phyloP scores from a whole-genome alignment of 805 yeast species.

The Ogataea glucozyma region DNA sequence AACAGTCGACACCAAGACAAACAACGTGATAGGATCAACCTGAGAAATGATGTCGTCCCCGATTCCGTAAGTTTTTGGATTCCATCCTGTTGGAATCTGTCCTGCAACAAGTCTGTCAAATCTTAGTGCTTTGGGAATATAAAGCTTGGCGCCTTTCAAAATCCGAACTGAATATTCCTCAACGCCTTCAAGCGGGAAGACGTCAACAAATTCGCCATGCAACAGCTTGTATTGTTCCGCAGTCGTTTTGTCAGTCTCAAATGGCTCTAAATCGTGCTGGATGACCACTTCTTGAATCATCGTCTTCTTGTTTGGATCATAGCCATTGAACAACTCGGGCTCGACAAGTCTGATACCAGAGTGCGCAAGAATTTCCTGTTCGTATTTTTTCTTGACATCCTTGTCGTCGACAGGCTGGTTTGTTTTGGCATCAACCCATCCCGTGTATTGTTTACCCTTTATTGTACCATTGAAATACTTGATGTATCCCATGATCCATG shows the following conservation, averaged over 20 bases:
- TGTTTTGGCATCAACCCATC: constrained; percentile 97
- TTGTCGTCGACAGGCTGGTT: constrained; percentile 91
- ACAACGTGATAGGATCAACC: constrained; percentile 95
- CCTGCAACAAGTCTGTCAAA: constrained; percentile 80
- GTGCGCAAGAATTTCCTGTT: constrained; percentile 83
- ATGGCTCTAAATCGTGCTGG: constrained; percentile 95
- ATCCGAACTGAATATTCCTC: constrained; percentile 91
- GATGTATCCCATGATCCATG: constrained; percentile 99
- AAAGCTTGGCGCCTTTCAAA: constrained; percentile 89
- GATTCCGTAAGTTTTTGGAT: constrained; percentile 92
- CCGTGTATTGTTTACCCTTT: constrained; percentile 88
- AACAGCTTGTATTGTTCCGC: constrained; percentile 92
- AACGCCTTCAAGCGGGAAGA: constrained; percentile 81
- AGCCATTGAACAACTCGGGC: constrained; percentile 91
- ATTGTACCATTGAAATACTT: constrained; percentile 90
- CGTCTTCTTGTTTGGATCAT: constrained; percentile 92
- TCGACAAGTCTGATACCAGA: constrained; percentile 96
- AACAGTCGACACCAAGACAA: constrained; percentile 87
- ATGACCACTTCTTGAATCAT: constrained; percentile 93
- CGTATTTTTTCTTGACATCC: constrained; percentile 91
- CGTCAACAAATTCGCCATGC: constrained; percentile 93
- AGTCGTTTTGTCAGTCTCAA: constrained; percentile 91
- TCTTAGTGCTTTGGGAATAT: constrained; percentile 82
- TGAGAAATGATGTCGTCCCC: constrained; percentile 89
- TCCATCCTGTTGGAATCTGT: constrained; percentile 99